phyloP scores from a whole-genome alignment of 2,329 filamentous ascomycete species.

The Escovopsis sp. region DNA sequence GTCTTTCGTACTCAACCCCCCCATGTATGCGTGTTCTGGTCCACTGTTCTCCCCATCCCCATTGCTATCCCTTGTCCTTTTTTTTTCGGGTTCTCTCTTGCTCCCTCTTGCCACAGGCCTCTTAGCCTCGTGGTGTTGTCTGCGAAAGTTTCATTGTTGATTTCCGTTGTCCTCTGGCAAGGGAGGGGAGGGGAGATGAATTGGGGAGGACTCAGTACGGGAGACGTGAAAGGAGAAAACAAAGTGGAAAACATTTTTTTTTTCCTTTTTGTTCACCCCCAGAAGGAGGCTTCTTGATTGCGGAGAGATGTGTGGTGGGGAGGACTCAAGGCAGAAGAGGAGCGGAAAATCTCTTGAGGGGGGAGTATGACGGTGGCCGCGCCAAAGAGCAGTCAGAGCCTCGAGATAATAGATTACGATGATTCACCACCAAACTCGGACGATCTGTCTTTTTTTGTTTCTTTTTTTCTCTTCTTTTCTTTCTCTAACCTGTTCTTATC shows the following conservation, averaged over 20 bases:
- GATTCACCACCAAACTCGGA: conserved; percentile 11
- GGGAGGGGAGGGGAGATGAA: conserved; percentile 3
- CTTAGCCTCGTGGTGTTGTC: background rate
- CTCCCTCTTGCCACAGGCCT: background rate
- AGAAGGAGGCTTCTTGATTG: conserved; percentile 8
- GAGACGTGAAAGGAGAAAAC: conserved; percentile 4
- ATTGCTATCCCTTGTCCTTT: no score
- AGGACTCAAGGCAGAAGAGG: conserved; percentile 2
- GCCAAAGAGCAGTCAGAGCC: conserved; percentile 18
- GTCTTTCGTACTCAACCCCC: conserved; percentile 14
- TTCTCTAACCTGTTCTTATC: background rate
- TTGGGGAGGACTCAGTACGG: conserved; percentile 3
- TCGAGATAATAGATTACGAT: conserved; percentile 25
- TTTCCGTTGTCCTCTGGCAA: background rate
- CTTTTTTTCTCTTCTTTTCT: background rate
- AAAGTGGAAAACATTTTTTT: background rate
- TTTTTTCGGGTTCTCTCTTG: conserved; percentile 6
- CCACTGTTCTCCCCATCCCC: no score
- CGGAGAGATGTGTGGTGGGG: conserved; percentile 3
- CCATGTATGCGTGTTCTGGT: no score
- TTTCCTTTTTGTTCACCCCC: no score
- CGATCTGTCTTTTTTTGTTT: background rate
- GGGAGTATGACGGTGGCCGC: conserved; percentile 15
- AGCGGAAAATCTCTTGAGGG: conserved; percentile 8
- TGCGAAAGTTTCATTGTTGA: background rate